Evolutionary conservation across 257 asterid species (phyloP).

Genomic region (Ballota nigra): DNA sequence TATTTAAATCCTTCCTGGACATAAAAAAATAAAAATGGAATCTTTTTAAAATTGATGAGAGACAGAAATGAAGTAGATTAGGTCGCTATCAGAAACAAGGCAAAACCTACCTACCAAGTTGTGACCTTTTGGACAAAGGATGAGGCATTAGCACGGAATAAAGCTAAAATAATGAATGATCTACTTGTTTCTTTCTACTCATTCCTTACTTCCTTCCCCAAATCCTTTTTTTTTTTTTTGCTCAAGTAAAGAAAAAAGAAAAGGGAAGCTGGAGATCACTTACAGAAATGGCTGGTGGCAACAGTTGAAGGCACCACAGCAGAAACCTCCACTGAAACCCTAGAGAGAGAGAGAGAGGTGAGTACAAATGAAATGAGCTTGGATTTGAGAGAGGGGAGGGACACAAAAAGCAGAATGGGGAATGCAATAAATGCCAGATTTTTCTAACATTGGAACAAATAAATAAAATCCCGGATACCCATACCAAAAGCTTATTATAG

Average conservation of each 20-base stretch:
- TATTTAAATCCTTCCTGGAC: background rate
- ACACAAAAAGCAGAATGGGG: slow-evolving; percentile 11
- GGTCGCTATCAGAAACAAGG: slow-evolving; percentile 26
- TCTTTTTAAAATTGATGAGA: background rate
- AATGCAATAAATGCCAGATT: slow-evolving; percentile 37
- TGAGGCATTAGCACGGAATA: background rate
- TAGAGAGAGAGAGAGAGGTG: slow-evolving; percentile 14
- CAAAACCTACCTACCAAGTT: background rate
- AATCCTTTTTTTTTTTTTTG: background rate
- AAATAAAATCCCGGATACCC: slow-evolving; percentile 25
- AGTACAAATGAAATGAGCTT: background rate
- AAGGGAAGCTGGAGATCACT: slow-evolving; percentile 17
- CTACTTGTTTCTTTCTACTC: slow-evolving; percentile 21
- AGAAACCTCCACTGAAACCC: slow-evolving; percentile 23
- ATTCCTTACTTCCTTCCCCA: background rate
- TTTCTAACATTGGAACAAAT: slow-evolving; percentile 4
- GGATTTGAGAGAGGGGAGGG: slow-evolving; percentile 10
- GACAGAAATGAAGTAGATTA: background rate
- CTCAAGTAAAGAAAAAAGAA: background rate
- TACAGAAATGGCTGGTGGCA: slow-evolving; percentile 27
- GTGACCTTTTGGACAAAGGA: background rate
- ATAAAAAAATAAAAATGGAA: background rate
- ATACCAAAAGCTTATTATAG: slow-evolving; percentile 17
- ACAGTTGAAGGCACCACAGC: slow-evolving; percentile 10
- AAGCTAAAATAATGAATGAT: background rate